Percentiles rank a stretch among this genome's conserved stretches.
phyloP scores from a whole-genome alignment of 805 yeast species.

The Huiozyma naganishii region DNA sequence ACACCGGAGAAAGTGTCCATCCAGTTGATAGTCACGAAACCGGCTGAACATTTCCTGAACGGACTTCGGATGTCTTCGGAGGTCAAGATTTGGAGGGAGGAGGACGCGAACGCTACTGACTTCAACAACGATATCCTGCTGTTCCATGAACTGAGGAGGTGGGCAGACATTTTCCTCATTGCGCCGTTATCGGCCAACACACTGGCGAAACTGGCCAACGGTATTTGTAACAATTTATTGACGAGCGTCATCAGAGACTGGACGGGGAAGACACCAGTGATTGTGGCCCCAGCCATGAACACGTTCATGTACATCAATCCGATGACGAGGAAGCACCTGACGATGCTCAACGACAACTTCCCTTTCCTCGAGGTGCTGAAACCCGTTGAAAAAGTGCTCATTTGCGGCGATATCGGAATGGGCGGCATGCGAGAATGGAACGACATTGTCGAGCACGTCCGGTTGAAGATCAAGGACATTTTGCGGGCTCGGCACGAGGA shows the following conservation, averaged over 20 bases:
- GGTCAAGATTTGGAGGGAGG: slow-evolving; percentile 78
- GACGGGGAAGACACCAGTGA: slow-evolving; percentile 63
- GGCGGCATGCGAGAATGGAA: slow-evolving; percentile 89
- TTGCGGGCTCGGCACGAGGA: slow-evolving; percentile 22
- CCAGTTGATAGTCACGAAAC: slow-evolving; percentile 72
- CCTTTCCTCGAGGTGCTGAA: slow-evolving; percentile 64
- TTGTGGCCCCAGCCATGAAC: slow-evolving; percentile 79
- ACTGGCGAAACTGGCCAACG: slow-evolving; percentile 62
- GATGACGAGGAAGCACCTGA: slow-evolving; percentile 61
- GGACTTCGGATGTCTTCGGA: slow-evolving; percentile 58
- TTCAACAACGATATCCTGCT: slow-evolving; percentile 50
- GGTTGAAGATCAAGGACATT: slow-evolving; percentile 27
- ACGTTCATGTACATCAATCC: slow-evolving; percentile 77
- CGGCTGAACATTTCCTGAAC: slow-evolving; percentile 59
- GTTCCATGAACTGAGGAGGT: slow-evolving; percentile 68
- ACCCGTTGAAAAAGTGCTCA: slow-evolving; percentile 73
- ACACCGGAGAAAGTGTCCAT: slow-evolving; percentile 65
- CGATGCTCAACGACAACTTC: slow-evolving; percentile 53
- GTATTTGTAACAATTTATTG: slow-evolving; percentile 65
- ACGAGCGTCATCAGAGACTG: slow-evolving; percentile 69
- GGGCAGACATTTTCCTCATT: slow-evolving; percentile 74
- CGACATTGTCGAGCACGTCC: slow-evolving; percentile 58
- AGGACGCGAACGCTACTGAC: slow-evolving; percentile 38
- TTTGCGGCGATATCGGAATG: slow-evolving; percentile 82
- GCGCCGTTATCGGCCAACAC: slow-evolving; percentile 78